Evolutionary conservation across 139 green algal genomes (phyloP).

Genomic region (Yamagishiella unicocca): DNA sequence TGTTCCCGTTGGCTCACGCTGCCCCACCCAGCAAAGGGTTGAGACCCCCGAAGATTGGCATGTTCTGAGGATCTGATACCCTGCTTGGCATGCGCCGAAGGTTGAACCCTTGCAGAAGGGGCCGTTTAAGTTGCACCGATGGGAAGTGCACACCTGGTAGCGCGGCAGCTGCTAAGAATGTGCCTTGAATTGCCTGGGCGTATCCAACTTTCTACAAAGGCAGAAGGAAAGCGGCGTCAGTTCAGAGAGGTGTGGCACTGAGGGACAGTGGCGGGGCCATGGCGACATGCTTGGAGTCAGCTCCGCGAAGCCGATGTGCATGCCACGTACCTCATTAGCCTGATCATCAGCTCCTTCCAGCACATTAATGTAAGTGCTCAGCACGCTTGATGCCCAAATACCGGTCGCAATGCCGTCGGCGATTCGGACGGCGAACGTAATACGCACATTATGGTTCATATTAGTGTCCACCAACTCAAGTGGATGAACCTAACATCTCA

Average conservation of each 20-base stretch:
- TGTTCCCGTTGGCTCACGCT: no score
- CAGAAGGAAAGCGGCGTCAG: background rate
- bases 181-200: conserved; percentile 51
- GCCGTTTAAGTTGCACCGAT: background rate
- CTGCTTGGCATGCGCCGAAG: no score
- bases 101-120: no score
- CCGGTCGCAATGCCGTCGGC: conserved; percentile 55
- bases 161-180: conserved; percentile 47
- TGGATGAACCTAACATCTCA: no score
- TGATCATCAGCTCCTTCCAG: conserved; percentile 27
- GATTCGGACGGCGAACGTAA: conserved; percentile 49
- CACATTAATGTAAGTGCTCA: conserved; percentile 54
- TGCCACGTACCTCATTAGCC: conserved; percentile 50
- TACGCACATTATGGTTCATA: conserved; percentile 50
- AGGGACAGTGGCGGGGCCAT: no score
- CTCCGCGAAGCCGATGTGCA: background rate
- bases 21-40: no score
- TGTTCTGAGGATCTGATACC: no score
- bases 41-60: no score
- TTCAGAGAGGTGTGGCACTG: no score
- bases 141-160: conserved; percentile 43
- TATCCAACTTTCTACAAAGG: conserved; percentile 27
- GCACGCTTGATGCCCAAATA: conserved; percentile 50
- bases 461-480: no score
- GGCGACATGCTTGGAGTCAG: background rate